Percentiles rank a stretch among this genome's conserved stretches.
Evolutionary conservation across 1,139 yeast species (phyloP).

Genomic region (Diutina rugosa): DNA sequence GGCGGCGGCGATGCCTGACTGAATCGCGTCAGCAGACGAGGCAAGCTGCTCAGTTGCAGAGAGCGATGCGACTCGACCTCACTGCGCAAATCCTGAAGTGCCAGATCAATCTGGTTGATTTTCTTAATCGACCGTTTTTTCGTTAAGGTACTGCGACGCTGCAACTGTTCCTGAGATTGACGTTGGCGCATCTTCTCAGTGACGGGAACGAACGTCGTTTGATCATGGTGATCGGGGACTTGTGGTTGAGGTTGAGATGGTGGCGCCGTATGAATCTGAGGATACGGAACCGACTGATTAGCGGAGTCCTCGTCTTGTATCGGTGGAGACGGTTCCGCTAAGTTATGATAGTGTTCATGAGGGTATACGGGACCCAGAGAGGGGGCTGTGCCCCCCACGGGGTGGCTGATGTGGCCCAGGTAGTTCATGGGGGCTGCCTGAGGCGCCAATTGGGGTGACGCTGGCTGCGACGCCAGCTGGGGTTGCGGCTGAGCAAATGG

Average conservation of each 20-base stretch:
- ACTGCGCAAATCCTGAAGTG: not conserved
- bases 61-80: not conserved
- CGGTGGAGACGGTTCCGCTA: not conserved
- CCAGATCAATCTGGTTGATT: constrained; percentile 2
- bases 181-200: not conserved
- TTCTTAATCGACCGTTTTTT: not conserved
- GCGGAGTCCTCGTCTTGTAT: not conserved
- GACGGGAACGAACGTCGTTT: not conserved
- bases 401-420: not conserved
- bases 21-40: not conserved
- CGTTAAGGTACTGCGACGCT: not conserved
- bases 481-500: not conserved
- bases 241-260: not conserved
- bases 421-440: not conserved
- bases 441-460: not conserved
- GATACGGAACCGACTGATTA: not conserved
- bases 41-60: not conserved
- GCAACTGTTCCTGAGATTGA: not conserved
- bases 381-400: not conserved
- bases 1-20: not conserved
- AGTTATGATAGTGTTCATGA: not conserved
- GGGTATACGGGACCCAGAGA: not conserved
- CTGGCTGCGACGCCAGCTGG: not conserved
- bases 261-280: not conserved
- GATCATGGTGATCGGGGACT: not conserved